These are phyloP conservation scores for Chara braunii DNA, from an alignment of 139 green algal genomes.

Conservation along the genomic window DNA sequence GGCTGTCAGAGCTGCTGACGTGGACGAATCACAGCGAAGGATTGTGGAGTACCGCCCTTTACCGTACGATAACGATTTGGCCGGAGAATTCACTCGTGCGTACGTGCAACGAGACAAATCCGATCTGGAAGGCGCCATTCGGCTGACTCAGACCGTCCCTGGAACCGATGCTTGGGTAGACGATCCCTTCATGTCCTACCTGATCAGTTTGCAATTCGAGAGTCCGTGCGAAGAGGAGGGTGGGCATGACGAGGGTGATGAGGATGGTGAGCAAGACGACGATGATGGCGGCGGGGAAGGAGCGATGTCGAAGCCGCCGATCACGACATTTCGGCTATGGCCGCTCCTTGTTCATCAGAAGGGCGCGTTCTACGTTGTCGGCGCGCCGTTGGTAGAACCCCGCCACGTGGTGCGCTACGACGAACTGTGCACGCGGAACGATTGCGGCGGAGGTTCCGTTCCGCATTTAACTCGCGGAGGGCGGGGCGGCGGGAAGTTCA, in stretches of 20 bases:
- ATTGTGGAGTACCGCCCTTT: too few relatives aligned
- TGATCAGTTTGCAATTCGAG: constrained; percentile 3
- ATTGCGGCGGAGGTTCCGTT: neutral
- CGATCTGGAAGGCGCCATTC: too few relatives aligned
- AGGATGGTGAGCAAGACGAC: neutral
- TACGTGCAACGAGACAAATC: too few relatives aligned
- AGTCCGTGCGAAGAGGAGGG: too few relatives aligned
- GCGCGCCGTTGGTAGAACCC: constrained; percentile 5
- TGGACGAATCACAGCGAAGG: too few relatives aligned
- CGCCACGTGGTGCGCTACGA: constrained; percentile 8
- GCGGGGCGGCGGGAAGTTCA: neutral
- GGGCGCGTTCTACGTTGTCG: constrained; percentile 4
- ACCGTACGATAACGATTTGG: too few relatives aligned
- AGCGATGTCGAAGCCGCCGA: neutral
- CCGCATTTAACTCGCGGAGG: neutral
- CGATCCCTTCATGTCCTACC: constrained; percentile 10
- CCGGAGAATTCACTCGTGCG: too few relatives aligned
- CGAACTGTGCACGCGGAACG: neutral
- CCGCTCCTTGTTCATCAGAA: constrained; percentile 9
- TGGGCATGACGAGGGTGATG: neutral
- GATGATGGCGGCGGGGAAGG: neutral
- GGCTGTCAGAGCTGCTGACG: too few relatives aligned
- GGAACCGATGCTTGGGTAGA: constrained; percentile 9
- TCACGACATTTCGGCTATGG: too few relatives aligned
- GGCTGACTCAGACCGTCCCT: constrained; percentile 5